Percentiles rank a stretch among this genome's conserved stretches.
These are phyloP conservation scores for Phytophthora pluvialis DNA, from an alignment of 352 stramenopile species.

Conservation along the genomic window DNA sequence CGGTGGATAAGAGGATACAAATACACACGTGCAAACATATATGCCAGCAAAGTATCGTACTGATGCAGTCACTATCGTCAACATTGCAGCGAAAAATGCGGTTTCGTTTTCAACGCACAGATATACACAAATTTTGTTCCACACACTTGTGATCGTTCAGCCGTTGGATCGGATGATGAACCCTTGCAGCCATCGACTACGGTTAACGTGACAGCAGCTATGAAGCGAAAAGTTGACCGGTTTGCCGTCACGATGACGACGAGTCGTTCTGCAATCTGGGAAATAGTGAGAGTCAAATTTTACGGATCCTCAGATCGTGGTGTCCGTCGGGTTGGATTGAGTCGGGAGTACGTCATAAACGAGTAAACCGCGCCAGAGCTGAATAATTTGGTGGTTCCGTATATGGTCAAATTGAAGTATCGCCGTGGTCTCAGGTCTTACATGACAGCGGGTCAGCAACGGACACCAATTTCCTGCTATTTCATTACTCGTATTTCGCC, in stretches of 20 bases:
- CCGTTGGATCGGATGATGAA: not conserved
- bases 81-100: not conserved
- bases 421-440: not conserved
- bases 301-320: not conserved
- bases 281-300: not conserved
- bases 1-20: not conserved
- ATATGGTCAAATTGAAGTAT: slow-evolving; percentile 7
- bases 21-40: not conserved
- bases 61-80: slow-evolving; percentile 5
- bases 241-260: not conserved
- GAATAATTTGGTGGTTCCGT: slow-evolving; percentile 6
- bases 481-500: slow-evolving; percentile 3
- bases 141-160: slow-evolving; percentile 4
- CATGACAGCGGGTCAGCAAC: not conserved
- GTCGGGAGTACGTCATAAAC: not conserved
- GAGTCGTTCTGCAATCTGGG: not conserved
- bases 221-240: slow-evolving; percentile 2
- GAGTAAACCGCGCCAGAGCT: not conserved
- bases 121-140: slow-evolving; percentile 10
- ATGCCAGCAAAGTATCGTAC: not conserved
- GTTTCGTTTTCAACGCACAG: not conserved
- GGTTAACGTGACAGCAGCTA: not conserved
- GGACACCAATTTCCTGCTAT: too few species aligned
- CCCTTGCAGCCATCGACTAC: not conserved
- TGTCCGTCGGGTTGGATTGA: not conserved